Evolutionary conservation across 345 rosid species (phyloP), one percentile per base, ranked within the genome.

Genomic region (Kernera saxatilis): DNA sequence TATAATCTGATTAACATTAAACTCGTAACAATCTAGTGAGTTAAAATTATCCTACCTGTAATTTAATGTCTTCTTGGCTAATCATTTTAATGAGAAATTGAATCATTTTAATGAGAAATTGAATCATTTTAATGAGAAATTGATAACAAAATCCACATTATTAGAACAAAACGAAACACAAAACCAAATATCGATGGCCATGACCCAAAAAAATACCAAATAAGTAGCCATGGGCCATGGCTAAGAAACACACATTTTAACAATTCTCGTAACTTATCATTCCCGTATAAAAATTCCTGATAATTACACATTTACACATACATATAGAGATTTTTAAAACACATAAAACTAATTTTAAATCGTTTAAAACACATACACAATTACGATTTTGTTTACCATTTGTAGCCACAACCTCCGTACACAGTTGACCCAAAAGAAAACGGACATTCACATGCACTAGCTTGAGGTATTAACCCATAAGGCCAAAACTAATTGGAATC

Each of bases 381-480:
- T 18, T 43, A 62, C 19, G 7, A 48, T 9, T 19, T 2, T n/a
- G 6, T 2, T 30, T 29, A 52, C n/a, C n/a, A 41, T 46, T 2
- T 46, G 29, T 46, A 58, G 55, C 22, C 32, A 53, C 21, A 18
- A 53, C 19, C 56, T 54, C 44, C 12, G 48, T n/a, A 27, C 12
- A 6, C 62, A 40, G 8, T 19, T 37, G 15, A 32, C 49, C 4
- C 1, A 0, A 12, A 21, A 58, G 19, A 14, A 59, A 17, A 18
- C 14, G 49, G 25, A 60, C 60, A 5, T 27, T 17, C 27, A 62
- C 69, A 61, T 50, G 55, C 69, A 63, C 63, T 59, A 49, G 40
- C 29, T 26, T 13, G 21, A 40, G 12, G 40, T 51, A 23, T 19
- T 27, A 8, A 13, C 8, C 19, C 53, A 18, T 30, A 15, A 26